Base-by-base conservation (phyloP, 2,329 filamentous ascomycete species). In the Diaporthe citriasiana region DNA sequence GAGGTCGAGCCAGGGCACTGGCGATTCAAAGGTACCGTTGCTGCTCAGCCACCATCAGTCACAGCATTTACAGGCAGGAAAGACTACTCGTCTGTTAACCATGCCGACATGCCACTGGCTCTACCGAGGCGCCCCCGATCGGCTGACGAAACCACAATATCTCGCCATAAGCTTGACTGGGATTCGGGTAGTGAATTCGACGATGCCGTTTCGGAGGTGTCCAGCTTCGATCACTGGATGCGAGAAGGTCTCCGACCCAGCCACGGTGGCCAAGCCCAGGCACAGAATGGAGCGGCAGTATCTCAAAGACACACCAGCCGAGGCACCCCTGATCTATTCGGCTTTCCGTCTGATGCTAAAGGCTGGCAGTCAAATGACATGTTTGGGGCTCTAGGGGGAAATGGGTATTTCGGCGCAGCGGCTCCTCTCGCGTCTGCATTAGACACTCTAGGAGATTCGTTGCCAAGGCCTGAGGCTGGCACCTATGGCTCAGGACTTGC, bases 201-300 rank as follows among this genome's bases (percentile, higher is more conserved):
- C 27, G 84, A 86, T 22, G 83, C 82, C n/a, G 83, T 85, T 38
- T 89, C 87, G 2, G 78, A 85, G 4, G 82, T 85, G 0, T 89
- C 87, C 1, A 88, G 85, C 74, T 84, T 88, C 7, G 89, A 91
- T 71, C 88, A 89, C 33, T 91, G 89, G 89, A 85, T 91, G 81
- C 85, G 85, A 9, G 88, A 89, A 78, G 88, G 87, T 70, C 80
- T 85, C 42, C 87, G 87, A 60, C 84, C 86, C 1, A 79, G 80
- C 0, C 79, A 77, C 0, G 78, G 71, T 13, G 71, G 71, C 25
- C 63, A 51, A 25, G 12, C 42, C 35, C 73, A 40, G 30, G 51
- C 53, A 27, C 60, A 53, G 19, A 53, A 63, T n/a, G 57, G 53
- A 1, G 25, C 55, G 9, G 22, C 22, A 6, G 38, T 33, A 13